Percentiles rank a stretch among this genome's conserved stretches.
Evolutionary conservation across 83 land plant genomes (phyloP).

Genomic region (Larix sibirica): DNA sequence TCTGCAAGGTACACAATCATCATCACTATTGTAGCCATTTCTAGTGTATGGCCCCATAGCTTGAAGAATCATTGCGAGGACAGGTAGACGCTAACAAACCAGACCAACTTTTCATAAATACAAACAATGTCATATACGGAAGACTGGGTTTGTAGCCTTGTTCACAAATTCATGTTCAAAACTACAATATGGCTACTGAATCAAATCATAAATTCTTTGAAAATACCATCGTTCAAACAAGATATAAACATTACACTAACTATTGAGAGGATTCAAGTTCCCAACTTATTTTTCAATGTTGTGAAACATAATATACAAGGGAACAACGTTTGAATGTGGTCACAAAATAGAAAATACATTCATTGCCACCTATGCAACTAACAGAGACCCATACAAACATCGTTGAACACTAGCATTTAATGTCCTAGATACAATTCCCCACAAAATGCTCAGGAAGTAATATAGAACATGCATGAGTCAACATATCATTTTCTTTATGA

Average conservation of each 20-base stretch:
- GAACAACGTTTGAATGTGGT: background rate
- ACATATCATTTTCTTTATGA: no score
- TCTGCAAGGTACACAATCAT: conserved; percentile 49
- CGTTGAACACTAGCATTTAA: background rate
- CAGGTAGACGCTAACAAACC: conserved; percentile 48
- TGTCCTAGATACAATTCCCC: background rate
- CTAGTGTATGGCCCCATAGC: conserved; percentile 49
- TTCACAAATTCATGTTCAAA: background rate
- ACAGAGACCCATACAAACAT: background rate
- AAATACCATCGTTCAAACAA: background rate
- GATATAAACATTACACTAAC: background rate
- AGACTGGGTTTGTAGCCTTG: background rate
- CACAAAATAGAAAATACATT: background rate
- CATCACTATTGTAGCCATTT: conserved; percentile 71
- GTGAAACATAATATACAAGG: background rate
- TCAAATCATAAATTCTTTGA: background rate
- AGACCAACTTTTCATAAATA: background rate
- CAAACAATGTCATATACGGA: background rate
- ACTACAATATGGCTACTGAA: background rate
- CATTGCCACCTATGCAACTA: background rate
- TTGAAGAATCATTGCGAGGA: conserved; percentile 68
- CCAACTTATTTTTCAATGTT: background rate
- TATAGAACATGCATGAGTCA: no score
- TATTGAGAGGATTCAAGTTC: background rate
- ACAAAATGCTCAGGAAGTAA: no score